These are phyloP conservation scores for Blastomyces emzantsi DNA, from an alignment of 2,329 filamentous ascomycete genomes.

Conservation along the genomic window DNA sequence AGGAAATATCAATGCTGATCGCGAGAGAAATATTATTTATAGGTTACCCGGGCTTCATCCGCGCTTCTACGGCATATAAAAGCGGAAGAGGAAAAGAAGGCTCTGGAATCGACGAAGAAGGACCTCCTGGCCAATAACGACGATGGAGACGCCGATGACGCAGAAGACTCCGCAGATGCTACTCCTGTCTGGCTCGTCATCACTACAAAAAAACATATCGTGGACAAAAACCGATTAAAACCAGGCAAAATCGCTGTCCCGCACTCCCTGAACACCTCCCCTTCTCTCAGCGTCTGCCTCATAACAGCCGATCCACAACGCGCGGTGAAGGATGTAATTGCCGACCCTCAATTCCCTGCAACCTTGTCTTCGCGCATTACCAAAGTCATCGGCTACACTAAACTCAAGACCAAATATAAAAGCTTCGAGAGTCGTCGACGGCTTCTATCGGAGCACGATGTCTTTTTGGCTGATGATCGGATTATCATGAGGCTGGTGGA, in stretches of 20 bases:
- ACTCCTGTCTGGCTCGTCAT: slow-evolving; percentile 53
- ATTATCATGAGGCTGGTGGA: slow-evolving; percentile 64
- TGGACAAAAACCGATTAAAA: slow-evolving; percentile 69
- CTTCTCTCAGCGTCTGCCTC: slow-evolving; percentile 65
- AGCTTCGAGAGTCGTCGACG: slow-evolving; percentile 81
- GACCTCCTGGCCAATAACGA: slow-evolving; percentile 44
- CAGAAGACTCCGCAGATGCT: slow-evolving; percentile 35
- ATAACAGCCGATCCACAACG: slow-evolving; percentile 78
- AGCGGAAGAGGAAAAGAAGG: slow-evolving; percentile 40
- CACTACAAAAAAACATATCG: slow-evolving; percentile 57
- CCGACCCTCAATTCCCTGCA: slow-evolving; percentile 60
- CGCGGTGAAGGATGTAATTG: slow-evolving; percentile 80
- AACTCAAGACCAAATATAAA: slow-evolving; percentile 83
- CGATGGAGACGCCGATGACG: slow-evolving; percentile 38
- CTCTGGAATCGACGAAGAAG: slow-evolving; percentile 43
- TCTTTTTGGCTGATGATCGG: slow-evolving; percentile 88
- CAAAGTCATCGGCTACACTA: slow-evolving; percentile 69
- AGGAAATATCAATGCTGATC: background rate
- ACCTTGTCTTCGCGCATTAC: slow-evolving; percentile 59
- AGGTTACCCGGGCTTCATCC: slow-evolving; percentile 52
- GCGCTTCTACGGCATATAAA: slow-evolving; percentile 52
- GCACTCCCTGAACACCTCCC: slow-evolving; percentile 61
- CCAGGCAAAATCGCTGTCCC: slow-evolving; percentile 73
- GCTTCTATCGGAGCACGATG: slow-evolving; percentile 74
- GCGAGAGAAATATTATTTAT: slow-evolving; percentile 15